phyloP scores from a whole-genome alignment of 139 green algal genomes.

The Chlamydomonas sphaeroides region DNA sequence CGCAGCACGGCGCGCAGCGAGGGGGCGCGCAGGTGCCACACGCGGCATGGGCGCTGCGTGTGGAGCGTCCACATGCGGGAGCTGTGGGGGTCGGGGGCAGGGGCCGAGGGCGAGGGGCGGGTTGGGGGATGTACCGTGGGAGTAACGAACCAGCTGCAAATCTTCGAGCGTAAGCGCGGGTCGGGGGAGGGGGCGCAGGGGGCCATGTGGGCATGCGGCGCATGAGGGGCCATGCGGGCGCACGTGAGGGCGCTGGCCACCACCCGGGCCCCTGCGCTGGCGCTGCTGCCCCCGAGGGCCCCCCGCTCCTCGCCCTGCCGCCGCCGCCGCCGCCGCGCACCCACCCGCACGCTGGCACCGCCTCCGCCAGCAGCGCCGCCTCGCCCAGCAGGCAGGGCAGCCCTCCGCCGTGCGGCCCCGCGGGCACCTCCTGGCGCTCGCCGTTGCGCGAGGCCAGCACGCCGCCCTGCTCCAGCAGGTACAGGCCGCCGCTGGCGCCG shows the following conservation, averaged over 20 bases:
- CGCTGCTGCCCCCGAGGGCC: not conserved
- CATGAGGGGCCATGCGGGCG: not conserved
- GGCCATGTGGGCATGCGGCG: not conserved
- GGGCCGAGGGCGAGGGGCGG: not conserved
- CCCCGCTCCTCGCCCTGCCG: not conserved
- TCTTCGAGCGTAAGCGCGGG: too few relatives aligned
- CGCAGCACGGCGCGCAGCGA: not conserved
- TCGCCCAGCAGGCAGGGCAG: constrained; percentile 34
- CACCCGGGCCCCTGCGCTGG: too few relatives aligned
- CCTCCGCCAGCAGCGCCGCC: not conserved
- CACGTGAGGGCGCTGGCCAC: too few relatives aligned
- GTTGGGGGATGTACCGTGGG: not conserved
- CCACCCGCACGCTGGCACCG: constrained; percentile 8
- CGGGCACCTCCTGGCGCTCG: not conserved
- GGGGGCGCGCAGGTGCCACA: constrained; percentile 26
- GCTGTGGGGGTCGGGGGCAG: not conserved
- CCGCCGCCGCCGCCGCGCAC: not conserved
- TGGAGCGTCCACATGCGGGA: constrained; percentile 16
- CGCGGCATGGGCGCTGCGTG: constrained; percentile 30
- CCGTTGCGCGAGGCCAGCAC: not conserved
- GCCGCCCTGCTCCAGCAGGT: constrained; percentile 20
- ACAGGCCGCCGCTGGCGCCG: constrained; percentile 4
- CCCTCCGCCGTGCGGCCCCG: not conserved
- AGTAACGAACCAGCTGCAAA: too few relatives aligned
- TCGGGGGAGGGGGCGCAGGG: not conserved